A percentile compares a stretch with the other conserved stretches of the same genome.
These are phyloP conservation scores for Saitozyma sp. DNA, from an alignment of 768 basidiomycete species.

Conservation along the genomic window DNA sequence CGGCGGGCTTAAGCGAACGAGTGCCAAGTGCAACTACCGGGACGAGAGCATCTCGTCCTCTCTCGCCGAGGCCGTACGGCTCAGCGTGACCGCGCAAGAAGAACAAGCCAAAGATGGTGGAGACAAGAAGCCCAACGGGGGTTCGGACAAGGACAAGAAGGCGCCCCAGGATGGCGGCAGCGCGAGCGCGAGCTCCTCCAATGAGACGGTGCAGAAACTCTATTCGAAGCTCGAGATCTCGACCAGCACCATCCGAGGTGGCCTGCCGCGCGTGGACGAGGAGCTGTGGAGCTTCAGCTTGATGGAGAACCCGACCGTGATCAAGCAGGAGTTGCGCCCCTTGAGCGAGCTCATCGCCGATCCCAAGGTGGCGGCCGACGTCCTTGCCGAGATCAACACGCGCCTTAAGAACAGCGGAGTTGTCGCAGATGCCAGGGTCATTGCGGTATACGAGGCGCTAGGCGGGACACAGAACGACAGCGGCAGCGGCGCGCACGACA, in stretches of 20 bases:
- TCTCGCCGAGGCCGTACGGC: background rate
- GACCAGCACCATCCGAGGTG: background rate
- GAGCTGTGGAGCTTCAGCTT: background rate
- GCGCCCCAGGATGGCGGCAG: background rate
- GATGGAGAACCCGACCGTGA: background rate
- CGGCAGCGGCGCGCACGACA: background rate
- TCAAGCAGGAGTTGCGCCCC: background rate
- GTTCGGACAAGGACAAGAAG: no score
- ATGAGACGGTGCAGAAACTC: background rate
- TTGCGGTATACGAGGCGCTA: background rate
- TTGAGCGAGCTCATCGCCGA: background rate
- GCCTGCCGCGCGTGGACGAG: background rate
- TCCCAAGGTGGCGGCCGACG: background rate
- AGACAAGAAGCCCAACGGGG: no score
- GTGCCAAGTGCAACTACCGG: background rate
- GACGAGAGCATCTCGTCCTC: background rate
- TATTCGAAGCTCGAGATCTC: background rate
- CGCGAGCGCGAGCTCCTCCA: background rate
- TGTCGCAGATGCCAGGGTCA: background rate
- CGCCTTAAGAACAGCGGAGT: background rate
- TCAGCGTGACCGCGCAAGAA: no score
- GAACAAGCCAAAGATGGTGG: no score
- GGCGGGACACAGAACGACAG: background rate
- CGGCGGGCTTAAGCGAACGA: background rate
- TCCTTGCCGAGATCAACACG: background rate